Evolutionary conservation across 257 asterid species (phyloP), one percentile per base, ranked within the genome.

Genomic region (Nicotiana benthamiana): DNA sequence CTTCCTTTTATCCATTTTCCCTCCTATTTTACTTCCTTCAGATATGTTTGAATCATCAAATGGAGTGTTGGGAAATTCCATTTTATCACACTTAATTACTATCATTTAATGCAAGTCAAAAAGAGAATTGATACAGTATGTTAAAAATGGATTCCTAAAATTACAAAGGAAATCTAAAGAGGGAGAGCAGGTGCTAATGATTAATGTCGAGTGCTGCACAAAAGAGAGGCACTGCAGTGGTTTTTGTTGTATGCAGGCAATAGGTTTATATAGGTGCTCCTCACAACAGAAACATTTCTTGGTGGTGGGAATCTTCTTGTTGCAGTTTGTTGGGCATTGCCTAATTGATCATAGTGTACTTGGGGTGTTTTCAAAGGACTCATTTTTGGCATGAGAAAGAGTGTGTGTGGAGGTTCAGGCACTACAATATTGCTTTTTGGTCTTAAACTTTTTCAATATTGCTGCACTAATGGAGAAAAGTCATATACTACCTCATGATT

Each of bases 301-400:
- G 20, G 80, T 75, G 75, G 68, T 68, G 86, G 87, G 94, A 90
- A 92, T 90, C 89, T 92, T 94, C 86, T 90, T 81, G 97, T 91
- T 91, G 91, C 8, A 88, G 97, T 91, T 92, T 90, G 98, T 92
- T 93, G 88, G 92, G 86, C 80, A 83, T 82, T 82, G 79, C 83
- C 83, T 85, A 87, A 85, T 80, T 86, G 51, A 82, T 66, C 88
- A 79, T 77, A 75, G 64, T 81, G 85, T 79, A 79, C 54, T 87
- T 87, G 83, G 90, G 88, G 86, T 70, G 90, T 86, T 86, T 86
- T 86, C 84, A 83, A 56, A 79, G 63, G 83, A 75, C 90, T 88
- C 92, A 79, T 85, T 89, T 87, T 82, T 84, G 46, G 90, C 90
- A 91, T 85, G 92, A 83, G 84, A 86, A 87, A 75, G 87, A 83